Base-by-base conservation (phyloP, 1,139 yeast genomes). In the Nakaseomyces uthaithaninus region DNA sequence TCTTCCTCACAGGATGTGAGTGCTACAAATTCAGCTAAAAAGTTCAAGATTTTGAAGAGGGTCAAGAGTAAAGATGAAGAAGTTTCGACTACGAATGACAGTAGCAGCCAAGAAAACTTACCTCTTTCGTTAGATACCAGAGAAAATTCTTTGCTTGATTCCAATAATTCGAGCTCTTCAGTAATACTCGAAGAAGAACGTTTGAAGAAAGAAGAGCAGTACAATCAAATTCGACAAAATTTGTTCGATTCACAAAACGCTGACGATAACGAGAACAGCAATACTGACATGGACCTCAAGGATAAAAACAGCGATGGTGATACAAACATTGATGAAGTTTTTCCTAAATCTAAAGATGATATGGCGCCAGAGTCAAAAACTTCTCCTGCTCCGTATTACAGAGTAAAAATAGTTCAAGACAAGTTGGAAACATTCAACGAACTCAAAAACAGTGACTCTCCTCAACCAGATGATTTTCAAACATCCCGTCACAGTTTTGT, bases 391-490 rank as follows among this genome's bases (percentile, higher is more conserved):
- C 18, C 35, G 6, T 31, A 31, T 20, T 31, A 31, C 14, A 31
- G 35, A 31, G 35, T 31, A 12, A 31, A 31, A 17, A 31, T 31
- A 10, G 35, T 31, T 9, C 35, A 31, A n/a, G 35, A 31, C 3
- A 31, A 31, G 20, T 20, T 31, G 24, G 35, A 20, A 12, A 20
- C 25, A 4, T 19, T 31, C 18, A 31, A 31, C 35, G 35, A 31
- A 19, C 17, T 20, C 6, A 31, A 31, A 11, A 31, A 31, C 11
- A 25, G 35, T 2, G 41, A 37, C 16, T 40, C 56, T 11, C 57
- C 57, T 15, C 57, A 53, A 30, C 57, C 57, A 4, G 45, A 46
- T 39, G 49, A 52, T 20, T 53, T 53, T 33, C 55, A 53, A 41
- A 52, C 57, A 12, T 53, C 57, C 6, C 49, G 55, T 23, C 50